Evolutionary conservation across 306 rosid genomes (phyloP), one percentile per base, ranked within the genome.

Genomic region (Mimosa bimucronata): DNA sequence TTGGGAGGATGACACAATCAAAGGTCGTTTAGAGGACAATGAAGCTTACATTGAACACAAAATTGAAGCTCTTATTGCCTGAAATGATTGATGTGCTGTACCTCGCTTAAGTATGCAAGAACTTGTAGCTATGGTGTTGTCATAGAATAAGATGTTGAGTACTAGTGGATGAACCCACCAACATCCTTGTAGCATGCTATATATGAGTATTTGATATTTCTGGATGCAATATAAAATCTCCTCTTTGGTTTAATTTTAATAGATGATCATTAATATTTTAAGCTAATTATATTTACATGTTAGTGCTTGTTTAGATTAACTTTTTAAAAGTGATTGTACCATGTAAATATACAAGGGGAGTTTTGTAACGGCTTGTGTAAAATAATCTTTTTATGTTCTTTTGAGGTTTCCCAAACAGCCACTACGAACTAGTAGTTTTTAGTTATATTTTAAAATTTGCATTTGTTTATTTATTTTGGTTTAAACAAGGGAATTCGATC

Each of bases 21-120:
- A 83, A 45, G 94, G 92, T 80, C 92, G 97, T 82, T 90, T 95
- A 9, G 98, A 91, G 83, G 98, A 91, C 83, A 40, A 92, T 68
- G 96, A 92, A 89, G 96, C 97, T 31, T 94, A 92, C 79, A n/a
- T 87, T 70, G 94, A 90, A 71, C 55, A 67, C 50, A 94, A 94
- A 83, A 91, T 94, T 19, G 83, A 87, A 58, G 87, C 91, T 14
- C 92, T 94, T 74, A 62, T 92, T 68, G 81, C 74, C 85, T n/a
- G 89, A 89, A 18, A 40, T 82, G 77, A 90, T 64, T 86, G 80
- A 15, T 19, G 7, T 0, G 19, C 25, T 7, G 25, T 6, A 1
- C 9, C 10, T 50, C 58, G 9, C 23, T 50, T 50, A 21, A 18
- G 23, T 19, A n/a, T 50, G 19, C 30, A 41, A 25, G 57, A 64